Evolutionary conservation across 495 filamentous ascomycete species (phyloP), one percentile per base, ranked within the genome.

Genomic region (Pseudotulostoma volvatum): DNA sequence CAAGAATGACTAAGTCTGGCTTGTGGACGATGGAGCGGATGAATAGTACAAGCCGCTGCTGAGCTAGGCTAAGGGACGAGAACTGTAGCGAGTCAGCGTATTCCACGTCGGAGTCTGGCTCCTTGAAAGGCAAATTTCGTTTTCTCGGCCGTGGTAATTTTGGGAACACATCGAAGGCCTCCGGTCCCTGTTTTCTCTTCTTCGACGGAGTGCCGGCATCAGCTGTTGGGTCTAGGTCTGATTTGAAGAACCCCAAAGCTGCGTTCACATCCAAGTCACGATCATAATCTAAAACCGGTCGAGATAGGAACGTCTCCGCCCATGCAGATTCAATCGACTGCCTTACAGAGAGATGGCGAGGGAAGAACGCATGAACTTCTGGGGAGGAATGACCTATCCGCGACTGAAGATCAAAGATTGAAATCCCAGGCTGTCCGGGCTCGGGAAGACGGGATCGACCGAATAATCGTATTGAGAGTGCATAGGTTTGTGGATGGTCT

Each of bases 401-500:
- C 1, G 76, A 67, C 51, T 96, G 88, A 28, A 97, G 74, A 36
- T 94, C 87, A 58, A 92, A 94, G 39, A 93, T 75, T 3, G 84
- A 90, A 18, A 94, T 73, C 0, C 83, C 86, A 0, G 71, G 73
- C 36, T 72, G 49, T 9, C 81, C 85, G 0, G 66, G 67, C 36
- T 77, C 69, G 1, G 87, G 85, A 2, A 94, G 68, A 7, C 90
- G 73, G 33, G 77, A 77, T 16, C 77, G 76, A 1, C 84, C 83
- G 45, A 97, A 94, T 28, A 94, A 62, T 43, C 72, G 74, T 36
- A 97, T 78, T 11, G 87, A 87, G 17, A 81, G 71, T 2, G 84
- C 84, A 54, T 96, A 97, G 1, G 87, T 73, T 54, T 94, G 86
- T 0, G 90, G 90, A 44, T 97, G 90, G 51, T 97, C 90, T 2